These are phyloP conservation scores for Corchorus capsularis DNA, from an alignment of 345 rosid species.

Conservation along the genomic window DNA sequence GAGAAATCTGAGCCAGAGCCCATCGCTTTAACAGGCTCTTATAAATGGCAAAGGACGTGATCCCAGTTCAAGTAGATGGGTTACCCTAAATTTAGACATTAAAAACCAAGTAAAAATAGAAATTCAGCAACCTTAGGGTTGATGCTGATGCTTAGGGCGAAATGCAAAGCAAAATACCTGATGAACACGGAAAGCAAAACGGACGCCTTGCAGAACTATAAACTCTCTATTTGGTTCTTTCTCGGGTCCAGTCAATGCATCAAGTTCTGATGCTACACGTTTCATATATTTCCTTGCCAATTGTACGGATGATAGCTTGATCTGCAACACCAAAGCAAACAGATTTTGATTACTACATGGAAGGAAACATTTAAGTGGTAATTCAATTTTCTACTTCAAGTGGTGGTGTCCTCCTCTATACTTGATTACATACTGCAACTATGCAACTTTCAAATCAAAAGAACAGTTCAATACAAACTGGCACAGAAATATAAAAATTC, in stretches of 20 bases:
- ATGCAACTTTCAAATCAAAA: conserved; percentile 4
- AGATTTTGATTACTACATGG: not conserved
- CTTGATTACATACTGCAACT: not conserved
- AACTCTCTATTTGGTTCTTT: conserved; percentile 96
- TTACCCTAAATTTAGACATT: too few species aligned
- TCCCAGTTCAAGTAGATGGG: too few species aligned
- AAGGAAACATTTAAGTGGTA: not conserved
- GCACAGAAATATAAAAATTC: not conserved
- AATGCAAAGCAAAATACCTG: conserved; percentile 51
- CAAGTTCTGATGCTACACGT: conserved; percentile 88
- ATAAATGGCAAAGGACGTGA: too few species aligned
- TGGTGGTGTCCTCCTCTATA: not conserved
- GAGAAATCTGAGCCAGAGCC: too few species aligned
- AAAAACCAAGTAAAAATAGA: not conserved
- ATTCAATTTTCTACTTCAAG: not conserved
- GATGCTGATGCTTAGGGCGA: conserved; percentile 3
- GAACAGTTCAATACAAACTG: not conserved
- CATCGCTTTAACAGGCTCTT: too few species aligned
- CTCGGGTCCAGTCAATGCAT: conserved; percentile 69
- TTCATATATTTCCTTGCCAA: conserved; percentile 96
- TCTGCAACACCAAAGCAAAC: conserved; percentile 44
- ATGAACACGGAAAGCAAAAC: conserved; percentile 95
- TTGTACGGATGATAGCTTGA: conserved; percentile 94
- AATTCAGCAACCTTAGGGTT: not conserved
- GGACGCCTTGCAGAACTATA: conserved; percentile 88